A percentile compares a stretch with the other conserved stretches of the same genome.
Evolutionary conservation across 176 grass and related monocot genomes (phyloP).

Genomic region (Aegilops longissima): DNA sequence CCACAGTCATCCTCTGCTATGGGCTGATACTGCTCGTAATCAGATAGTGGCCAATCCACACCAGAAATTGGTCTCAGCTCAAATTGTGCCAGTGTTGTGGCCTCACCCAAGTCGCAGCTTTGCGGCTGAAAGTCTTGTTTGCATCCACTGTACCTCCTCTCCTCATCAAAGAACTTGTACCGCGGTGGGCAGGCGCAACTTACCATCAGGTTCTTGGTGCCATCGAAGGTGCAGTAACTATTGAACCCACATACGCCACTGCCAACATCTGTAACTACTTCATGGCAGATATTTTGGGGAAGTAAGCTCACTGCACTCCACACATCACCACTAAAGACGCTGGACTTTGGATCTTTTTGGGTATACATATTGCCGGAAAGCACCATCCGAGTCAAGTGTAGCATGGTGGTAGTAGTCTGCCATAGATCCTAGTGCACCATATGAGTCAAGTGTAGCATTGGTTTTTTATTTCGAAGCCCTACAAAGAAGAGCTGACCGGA

Average conservation of each 20-base stretch:
- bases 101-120: constrained; percentile 24
- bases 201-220: too few relatives aligned
- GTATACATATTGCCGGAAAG: constrained; percentile 42
- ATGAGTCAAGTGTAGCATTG: too few relatives aligned
- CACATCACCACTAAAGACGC: too few relatives aligned
- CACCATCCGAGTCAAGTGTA: constrained; percentile 41
- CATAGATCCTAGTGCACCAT: background rate
- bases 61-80: background rate
- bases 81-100: background rate
- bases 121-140: constrained; percentile 17
- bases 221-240: too few relatives aligned
- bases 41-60: constrained; percentile 18
- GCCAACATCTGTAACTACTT: background rate
- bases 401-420: constrained; percentile 14
- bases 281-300: background rate
- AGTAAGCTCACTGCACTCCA: background rate
- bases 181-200: too few relatives aligned
- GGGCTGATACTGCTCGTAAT: constrained; percentile 36
- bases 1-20: background rate
- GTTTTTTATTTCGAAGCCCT: too few relatives aligned
- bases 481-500: too few relatives aligned
- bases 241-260: constrained; percentile 35
- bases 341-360: background rate
- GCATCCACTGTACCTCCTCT: constrained; percentile 27
- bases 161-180: too few relatives aligned